Evolutionary conservation across 2,329 filamentous ascomycete genomes (phyloP).

Genomic region (Eurotiales sp.): DNA sequence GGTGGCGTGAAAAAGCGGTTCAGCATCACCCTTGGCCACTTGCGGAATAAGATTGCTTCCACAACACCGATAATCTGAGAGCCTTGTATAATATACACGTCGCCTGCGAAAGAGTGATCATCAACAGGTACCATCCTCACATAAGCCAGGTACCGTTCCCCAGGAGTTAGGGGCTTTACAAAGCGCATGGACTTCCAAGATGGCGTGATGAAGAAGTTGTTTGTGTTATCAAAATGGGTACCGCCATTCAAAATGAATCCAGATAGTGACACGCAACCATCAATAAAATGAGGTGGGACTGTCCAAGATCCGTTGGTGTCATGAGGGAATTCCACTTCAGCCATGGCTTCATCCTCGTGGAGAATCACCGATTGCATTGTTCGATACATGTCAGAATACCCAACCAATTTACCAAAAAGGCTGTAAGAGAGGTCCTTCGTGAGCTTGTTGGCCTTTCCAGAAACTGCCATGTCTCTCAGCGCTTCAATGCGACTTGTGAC

Average conservation of each 20-base stretch:
- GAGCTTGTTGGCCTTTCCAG: slow-evolving; percentile 3
- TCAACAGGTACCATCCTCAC: slow-evolving; percentile 28
- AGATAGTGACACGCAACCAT: slow-evolving; percentile 30
- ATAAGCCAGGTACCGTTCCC: slow-evolving; percentile 25
- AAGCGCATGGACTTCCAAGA: slow-evolving; percentile 30
- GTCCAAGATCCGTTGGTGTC: neutral
- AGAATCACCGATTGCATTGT: slow-evolving; percentile 35
- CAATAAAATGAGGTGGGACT: slow-evolving; percentile 30
- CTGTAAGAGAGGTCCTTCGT: slow-evolving; percentile 30
- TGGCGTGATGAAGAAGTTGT: slow-evolving; percentile 33
- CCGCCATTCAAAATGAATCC: slow-evolving; percentile 37
- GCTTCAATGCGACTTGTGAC: slow-evolving; percentile 16
- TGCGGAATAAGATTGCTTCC: slow-evolving; percentile 10
- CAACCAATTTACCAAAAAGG: slow-evolving; percentile 30
- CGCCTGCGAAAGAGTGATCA: slow-evolving; percentile 20
- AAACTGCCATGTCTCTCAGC: slow-evolving; percentile 16
- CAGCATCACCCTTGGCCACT: slow-evolving; percentile 15
- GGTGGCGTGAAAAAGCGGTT: slow-evolving; percentile 1
- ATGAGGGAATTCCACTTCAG: neutral
- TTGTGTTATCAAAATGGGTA: slow-evolving; percentile 21
- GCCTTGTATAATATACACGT: slow-evolving; percentile 23
- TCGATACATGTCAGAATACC: slow-evolving; percentile 29
- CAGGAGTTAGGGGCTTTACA: slow-evolving; percentile 19
- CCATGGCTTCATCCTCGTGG: slow-evolving; percentile 26
- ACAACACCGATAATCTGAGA: slow-evolving; percentile 15